Conservation (phyloP, 495 filamentous ascomycete species). For the Hypoxylon lenormandii region DNA sequence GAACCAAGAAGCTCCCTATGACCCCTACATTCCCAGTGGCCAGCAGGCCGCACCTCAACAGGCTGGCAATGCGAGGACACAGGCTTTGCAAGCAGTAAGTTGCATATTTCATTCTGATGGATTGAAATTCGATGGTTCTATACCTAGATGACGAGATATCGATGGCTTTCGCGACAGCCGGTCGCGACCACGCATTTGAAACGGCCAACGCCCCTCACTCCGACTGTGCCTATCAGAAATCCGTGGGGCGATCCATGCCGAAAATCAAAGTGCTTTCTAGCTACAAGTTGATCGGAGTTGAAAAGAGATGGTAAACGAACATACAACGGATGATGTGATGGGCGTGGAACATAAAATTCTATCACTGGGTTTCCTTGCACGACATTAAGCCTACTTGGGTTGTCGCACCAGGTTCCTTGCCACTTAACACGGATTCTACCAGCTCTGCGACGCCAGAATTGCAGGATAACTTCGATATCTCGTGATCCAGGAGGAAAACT, state of each 20-base stretch:
- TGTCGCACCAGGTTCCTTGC: not conserved
- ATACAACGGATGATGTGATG: not conserved
- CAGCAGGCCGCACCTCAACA: slow-evolving; percentile 60
- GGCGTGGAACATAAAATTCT: not conserved
- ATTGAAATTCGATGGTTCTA: slow-evolving; percentile 35
- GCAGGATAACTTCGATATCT: slow-evolving; percentile 4
- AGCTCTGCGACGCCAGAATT: slow-evolving; percentile 4
- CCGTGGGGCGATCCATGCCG: not conserved
- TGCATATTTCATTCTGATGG: slow-evolving; percentile 25
- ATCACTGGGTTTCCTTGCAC: not conserved
- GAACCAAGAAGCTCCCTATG: slow-evolving; percentile 82
- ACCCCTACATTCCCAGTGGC: slow-evolving; percentile 87
- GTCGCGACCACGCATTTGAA: slow-evolving; percentile 25
- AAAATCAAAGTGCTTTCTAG: not conserved
- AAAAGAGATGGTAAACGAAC: slow-evolving; percentile 5
- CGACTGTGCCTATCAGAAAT: slow-evolving; percentile 7
- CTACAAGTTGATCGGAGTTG: not conserved
- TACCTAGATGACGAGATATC: slow-evolving; percentile 37
- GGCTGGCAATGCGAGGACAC: slow-evolving; percentile 65
- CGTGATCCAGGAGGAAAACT: slow-evolving; percentile 14
- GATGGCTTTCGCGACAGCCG: slow-evolving; percentile 26
- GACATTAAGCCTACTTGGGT: not conserved
- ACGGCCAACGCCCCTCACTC: slow-evolving; percentile 1
- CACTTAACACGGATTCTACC: not conserved
- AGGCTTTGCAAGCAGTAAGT: slow-evolving; percentile 85